phyloP scores from a whole-genome alignment of 2,329 filamentous ascomycete genomes.

The Ceratocystis cubensis region DNA sequence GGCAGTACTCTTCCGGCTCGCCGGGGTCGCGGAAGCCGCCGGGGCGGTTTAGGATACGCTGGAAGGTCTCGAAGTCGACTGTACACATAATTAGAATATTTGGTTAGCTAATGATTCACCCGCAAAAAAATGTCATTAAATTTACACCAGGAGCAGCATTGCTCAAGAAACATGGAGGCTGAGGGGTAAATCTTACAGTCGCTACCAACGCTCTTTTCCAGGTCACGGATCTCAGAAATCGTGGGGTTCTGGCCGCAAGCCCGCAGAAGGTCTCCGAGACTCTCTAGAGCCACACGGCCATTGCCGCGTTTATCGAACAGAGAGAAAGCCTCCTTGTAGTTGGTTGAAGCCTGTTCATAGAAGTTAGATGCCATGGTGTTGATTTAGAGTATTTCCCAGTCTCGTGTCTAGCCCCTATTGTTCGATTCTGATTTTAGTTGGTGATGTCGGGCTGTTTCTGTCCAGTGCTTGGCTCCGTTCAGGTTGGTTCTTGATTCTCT shows the following conservation, averaged over 20 bases:
- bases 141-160: background rate
- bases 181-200: conserved; percentile 59
- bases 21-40: conserved; percentile 97
- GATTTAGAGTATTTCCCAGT: background rate
- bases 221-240: conserved; percentile 76
- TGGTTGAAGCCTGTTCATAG: conserved; percentile 62
- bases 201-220: conserved; percentile 77
- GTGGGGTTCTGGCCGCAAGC: conserved; percentile 98
- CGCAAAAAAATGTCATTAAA: background rate
- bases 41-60: conserved; percentile 90
- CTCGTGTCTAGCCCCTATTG: background rate
- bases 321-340: conserved; percentile 99
- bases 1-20: conserved; percentile 95
- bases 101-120: background rate
- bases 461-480: too few relatives aligned
- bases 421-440: too few relatives aligned
- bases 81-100: background rate
- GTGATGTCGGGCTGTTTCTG: background rate
- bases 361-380: conserved; percentile 34
- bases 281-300: conserved; percentile 75
- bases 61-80: conserved; percentile 98
- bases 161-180: background rate
- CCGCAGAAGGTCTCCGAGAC: conserved; percentile 83
- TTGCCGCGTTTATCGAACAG: conserved; percentile 99
- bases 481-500: background rate